Evolutionary conservation across 495 filamentous ascomycete genomes (phyloP), one percentile per base, ranked within the genome.

Genomic region (Hypoxylon lienhwacheense): DNA sequence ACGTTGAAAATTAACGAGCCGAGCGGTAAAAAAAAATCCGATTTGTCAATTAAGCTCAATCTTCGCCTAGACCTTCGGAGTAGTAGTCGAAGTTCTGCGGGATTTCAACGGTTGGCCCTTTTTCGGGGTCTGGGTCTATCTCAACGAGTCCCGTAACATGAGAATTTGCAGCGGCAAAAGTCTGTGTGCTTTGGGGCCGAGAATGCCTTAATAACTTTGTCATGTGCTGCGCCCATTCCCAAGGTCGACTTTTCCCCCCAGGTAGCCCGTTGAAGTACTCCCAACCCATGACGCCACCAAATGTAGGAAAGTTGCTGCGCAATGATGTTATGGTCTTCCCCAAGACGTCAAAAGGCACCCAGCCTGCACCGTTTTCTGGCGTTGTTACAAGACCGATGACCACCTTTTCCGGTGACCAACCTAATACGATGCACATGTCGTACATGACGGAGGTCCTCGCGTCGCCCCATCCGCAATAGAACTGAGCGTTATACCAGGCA

Each of bases 281-380:
- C 89, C 89, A 95, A 2, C 89, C 88, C 83, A 88, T 87, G 0
- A 91, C 82, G 1, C 89, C 88, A 5, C 89, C 89, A 66, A 92
- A 90, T 20, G 73, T 73, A 2, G 80, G 78, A 47, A 80, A 87
- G 48, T 59, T 61, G 10, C 68, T 70, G 28, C 76, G 66, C 28
- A 81, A 58, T 58, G 84, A 53, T 5, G 55, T 49, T 0, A 77
- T 66, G 31, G 84, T 67, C 2, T 73, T 64, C 17, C 64, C 64
- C 39, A 72, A 41, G 4, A 58, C 46, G 52, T 53, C 72, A 33
- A 57, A 63, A 35, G 57, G 65, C 43, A 74, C 73, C 29, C 51
- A 76, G 28, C 68, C 73, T 61, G 12, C 81, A 59, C 87, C 88
- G 64, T 88, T 86, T 0, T 71, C 76, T 1, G 83, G 81, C 52